Evolutionary conservation across 805 yeast species (phyloP).

Genomic region (Monosporozyma unispora): DNA sequence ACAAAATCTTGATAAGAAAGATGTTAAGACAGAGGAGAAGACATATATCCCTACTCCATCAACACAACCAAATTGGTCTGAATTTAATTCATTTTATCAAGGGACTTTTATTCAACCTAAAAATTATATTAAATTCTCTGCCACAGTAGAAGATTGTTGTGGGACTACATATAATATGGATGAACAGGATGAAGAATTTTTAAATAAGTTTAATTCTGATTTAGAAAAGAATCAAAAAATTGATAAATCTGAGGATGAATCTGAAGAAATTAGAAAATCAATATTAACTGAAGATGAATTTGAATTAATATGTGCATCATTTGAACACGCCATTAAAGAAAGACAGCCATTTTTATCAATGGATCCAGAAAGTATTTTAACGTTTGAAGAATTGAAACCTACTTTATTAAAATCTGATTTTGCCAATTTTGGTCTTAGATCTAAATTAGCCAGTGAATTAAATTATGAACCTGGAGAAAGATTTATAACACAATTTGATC

Average conservation of each 20-base stretch:
- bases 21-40: constrained; percentile 29
- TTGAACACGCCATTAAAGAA: constrained; percentile 66
- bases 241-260: background rate
- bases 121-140: constrained; percentile 77
- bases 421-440: constrained; percentile 45
- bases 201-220: constrained; percentile 20
- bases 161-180: constrained; percentile 87
- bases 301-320: constrained; percentile 63
- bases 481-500: constrained; percentile 48
- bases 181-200: constrained; percentile 71
- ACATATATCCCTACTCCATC: constrained; percentile 91
- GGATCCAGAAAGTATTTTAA: constrained; percentile 70
- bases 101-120: constrained; percentile 64
- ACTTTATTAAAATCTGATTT: constrained; percentile 36
- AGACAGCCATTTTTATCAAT: constrained; percentile 82
- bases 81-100: constrained; percentile 61
- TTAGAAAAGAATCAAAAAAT: too few species aligned
- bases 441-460: constrained; percentile 47
- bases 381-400: constrained; percentile 58
- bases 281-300: constrained; percentile 73
- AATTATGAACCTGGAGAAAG: constrained; percentile 35
- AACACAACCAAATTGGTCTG: constrained; percentile 77
- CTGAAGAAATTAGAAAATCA: constrained; percentile 1
- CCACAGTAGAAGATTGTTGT: constrained; percentile 90
- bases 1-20: constrained; percentile 33